phyloP scores from a whole-genome alignment of 768 basidiomycete species.

The Xerocomus brunneocitrinus region DNA sequence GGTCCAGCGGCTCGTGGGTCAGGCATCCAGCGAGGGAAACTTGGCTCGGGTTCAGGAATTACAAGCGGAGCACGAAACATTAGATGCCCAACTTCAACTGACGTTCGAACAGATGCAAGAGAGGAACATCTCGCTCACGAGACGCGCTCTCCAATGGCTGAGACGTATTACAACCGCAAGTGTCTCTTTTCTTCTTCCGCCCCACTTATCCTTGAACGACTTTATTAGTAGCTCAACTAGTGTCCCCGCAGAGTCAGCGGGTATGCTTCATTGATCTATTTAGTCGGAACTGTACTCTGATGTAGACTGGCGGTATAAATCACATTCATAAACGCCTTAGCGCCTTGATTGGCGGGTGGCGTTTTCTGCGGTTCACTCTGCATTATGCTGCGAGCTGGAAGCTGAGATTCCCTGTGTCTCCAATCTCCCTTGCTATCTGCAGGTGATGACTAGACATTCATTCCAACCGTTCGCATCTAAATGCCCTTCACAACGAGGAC shows the following conservation, averaged over 20 bases:
- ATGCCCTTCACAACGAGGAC: too few species aligned
- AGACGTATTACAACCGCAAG: neutral
- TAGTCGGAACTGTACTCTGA: neutral
- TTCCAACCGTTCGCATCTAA: too few species aligned
- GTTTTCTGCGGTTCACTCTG: neutral
- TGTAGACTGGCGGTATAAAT: neutral
- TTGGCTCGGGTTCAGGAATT: neutral
- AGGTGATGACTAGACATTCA: too few species aligned
- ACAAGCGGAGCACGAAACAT: neutral
- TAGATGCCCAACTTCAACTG: neutral
- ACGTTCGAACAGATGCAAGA: constrained; percentile 3
- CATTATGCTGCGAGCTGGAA: too few species aligned
- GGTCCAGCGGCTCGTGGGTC: neutral
- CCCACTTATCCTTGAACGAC: neutral
- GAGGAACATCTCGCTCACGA: neutral
- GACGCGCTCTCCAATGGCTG: constrained; percentile 6
- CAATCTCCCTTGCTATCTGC: too few species aligned
- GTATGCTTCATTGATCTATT: too few species aligned
- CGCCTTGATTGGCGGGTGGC: neutral
- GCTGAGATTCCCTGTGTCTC: too few species aligned
- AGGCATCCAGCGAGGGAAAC: neutral
- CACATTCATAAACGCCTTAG: neutral
- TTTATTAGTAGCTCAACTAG: neutral
- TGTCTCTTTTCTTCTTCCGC: neutral
- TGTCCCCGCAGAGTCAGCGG: too few species aligned